Base-by-base conservation (phyloP, 2,329 filamentous ascomycete species). In the Malbranchea cinnamomea region DNA sequence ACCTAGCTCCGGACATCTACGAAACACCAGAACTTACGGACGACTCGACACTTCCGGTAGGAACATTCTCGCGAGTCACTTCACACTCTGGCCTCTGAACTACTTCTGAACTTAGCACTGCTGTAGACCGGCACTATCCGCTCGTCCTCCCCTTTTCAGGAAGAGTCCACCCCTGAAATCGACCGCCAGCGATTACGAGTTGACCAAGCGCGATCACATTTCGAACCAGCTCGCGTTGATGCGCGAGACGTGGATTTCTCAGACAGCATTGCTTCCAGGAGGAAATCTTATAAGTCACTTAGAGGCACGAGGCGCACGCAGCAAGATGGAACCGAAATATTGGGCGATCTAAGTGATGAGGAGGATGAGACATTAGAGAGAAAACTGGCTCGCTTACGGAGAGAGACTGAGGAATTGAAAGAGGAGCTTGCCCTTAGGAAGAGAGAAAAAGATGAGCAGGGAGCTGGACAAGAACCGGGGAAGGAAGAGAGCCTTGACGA, bases 1-100 rank as follows among this genome's bases (percentile, higher is more conserved):
- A 94, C 58, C 79, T 78, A 32, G 84, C 85, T 16, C 85, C 85
- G 41, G 89, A 95, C 49, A 82, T 93, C 46, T 95, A 94, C 63
- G 87, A 95, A 58, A 95, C 89, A 10, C 85, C 87, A 41, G 85
- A 92, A 33, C 63, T 94, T 41, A 87, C 79, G 49, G 85, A 92
- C 54, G 79, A 74, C 39, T 92, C 84, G 13, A 93, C 84, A 27
- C 62, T 84, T 34, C 80, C 76, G 33, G 81, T 87, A 61, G 55
- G 70, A 54, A 23, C 34, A 31, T 11, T 11, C 11, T 11, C 20
- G 20, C 9, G 11, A 22, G 20, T 11, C 11, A 22, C n/a, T n/a
- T n/a, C n/a, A n/a, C 11, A 22, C 23, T 34, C 33, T 9, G 27
- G 6, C 5, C 12, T 16, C 27, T 26, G 25, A 22, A 22, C 20